Conservation (phyloP, 495 filamentous ascomycete species). For the Daldinia decipiens region DNA sequence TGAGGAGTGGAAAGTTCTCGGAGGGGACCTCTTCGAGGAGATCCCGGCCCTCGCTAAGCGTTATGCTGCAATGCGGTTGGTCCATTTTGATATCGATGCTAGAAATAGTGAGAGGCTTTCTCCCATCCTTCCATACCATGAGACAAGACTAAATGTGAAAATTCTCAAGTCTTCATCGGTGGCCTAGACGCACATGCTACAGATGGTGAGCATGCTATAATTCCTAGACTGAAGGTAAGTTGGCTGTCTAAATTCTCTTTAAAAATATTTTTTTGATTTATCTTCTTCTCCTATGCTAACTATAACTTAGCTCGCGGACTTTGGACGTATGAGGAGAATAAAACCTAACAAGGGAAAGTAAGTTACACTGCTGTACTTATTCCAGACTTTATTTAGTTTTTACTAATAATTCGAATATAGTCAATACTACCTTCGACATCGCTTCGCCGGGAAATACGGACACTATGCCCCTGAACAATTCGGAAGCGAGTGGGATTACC, state of each 20-base stretch:
- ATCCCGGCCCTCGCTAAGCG: slow-evolving; percentile 13
- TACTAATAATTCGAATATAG: slow-evolving; percentile 6
- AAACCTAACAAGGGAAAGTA: slow-evolving; percentile 35
- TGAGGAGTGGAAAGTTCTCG: slow-evolving; percentile 3
- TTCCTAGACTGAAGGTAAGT: slow-evolving; percentile 36
- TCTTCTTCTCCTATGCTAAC: slow-evolving; percentile 7
- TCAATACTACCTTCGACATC: slow-evolving; percentile 13
- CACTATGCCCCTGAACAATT: slow-evolving; percentile 41
- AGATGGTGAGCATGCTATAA: slow-evolving; percentile 25
- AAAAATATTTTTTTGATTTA: not conserved
- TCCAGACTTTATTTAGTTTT: not conserved
- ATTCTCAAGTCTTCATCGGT: slow-evolving; percentile 26
- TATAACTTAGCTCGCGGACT: slow-evolving; percentile 32
- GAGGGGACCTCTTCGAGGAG: slow-evolving; percentile 29
- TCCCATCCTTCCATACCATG: not conserved
- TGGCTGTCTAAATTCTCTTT: not conserved
- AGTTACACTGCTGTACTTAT: not conserved
- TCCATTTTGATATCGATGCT: slow-evolving; percentile 42
- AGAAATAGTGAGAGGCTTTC: slow-evolving; percentile 27
- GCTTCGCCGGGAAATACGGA: slow-evolving; percentile 15
- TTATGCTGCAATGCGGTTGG: slow-evolving; percentile 29
- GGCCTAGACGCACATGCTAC: slow-evolving; percentile 11
- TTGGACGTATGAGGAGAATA: slow-evolving; percentile 14
- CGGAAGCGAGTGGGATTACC: slow-evolving; percentile 34
- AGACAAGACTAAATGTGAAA: not conserved